A percentile compares a stretch with the other conserved stretches of the same genome.
Conservation (phyloP, 75 land plant species). For the Pinus albicaulis region DNA sequence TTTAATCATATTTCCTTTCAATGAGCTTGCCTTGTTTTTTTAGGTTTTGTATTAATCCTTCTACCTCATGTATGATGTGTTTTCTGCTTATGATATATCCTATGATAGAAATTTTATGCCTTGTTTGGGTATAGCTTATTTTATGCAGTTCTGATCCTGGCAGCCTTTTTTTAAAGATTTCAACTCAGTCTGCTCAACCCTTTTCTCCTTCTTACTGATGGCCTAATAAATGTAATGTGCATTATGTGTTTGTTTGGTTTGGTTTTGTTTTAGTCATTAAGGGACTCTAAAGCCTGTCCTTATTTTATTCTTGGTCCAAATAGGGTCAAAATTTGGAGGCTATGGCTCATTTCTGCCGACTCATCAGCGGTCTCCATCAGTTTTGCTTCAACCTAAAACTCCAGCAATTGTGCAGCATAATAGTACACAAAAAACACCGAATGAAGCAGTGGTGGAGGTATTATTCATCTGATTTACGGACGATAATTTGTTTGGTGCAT, state of each 20-base stretch:
- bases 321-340: constrained; percentile 89
- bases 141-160: neutral
- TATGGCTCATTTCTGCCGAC: constrained; percentile 90
- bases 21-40: neutral
- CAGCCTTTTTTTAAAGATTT: neutral
- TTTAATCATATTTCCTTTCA: neutral
- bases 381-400: constrained; percentile 46
- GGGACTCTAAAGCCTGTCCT: neutral
- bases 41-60: neutral
- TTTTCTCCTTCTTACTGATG: neutral
- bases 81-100: neutral
- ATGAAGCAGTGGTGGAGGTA: constrained; percentile 55
- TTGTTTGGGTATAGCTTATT: neutral
- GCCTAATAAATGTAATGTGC: neutral
- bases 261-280: constrained; percentile 2
- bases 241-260: neutral
- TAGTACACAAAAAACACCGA: constrained; percentile 31
- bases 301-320: neutral
- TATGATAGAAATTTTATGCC: neutral
- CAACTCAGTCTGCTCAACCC: too few species aligned
- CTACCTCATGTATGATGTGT: neutral
- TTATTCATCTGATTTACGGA: constrained; percentile 3
- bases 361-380: constrained; percentile 65
- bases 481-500: neutral
- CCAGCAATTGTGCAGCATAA: constrained; percentile 28